Evolutionary conservation across 495 filamentous ascomycete genomes (phyloP), one percentile per base, ranked within the genome.

Genomic region (Xylaria curta): DNA sequence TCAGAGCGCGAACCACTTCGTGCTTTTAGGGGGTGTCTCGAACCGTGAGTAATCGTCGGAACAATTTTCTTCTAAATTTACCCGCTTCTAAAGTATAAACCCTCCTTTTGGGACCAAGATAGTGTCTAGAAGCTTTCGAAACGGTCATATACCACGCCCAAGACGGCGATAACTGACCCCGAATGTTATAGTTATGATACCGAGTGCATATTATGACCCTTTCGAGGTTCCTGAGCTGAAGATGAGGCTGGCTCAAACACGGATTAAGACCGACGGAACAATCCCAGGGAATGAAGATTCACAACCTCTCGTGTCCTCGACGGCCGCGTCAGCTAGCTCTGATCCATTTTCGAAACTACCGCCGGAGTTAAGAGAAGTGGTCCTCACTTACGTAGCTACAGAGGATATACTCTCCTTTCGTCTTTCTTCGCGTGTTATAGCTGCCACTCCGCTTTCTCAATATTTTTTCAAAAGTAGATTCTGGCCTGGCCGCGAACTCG

Each of bases 381-480:
- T 72, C 17, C 46, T 72, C 38, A 69, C 65, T 1, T 56, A 54
- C 44, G 44, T 67, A 49, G 61, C 46, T 59, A 56, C 70, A 1
- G 42, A 33, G 26, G 71, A 68, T 24, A 31, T 63, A 6, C 42
- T 68, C 19, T 54, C 63, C 7, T 60, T 72, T n/a, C 71, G 71
- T 13, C 71, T 72, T 19, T 66, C 71, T 9, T 72, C 71, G n/a
- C 65, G 54, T 28, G 63, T 21, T n/a, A 64, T 72, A 33, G 63
- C 71, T 12, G 8, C 64, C 28, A 68, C 33, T 0, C 65, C 65
- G 13, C 63, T 72, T 31, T 68, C 71, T 31, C 63, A 69, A 24
- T 24, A 36, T 49, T 72, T 72, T 46, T 72, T 72, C 44, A 56
- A 56, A 33, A 68, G 54, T 33, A 56, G 65, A 19, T 72, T 72